Evolutionary conservation across 1,284 basidiomycete species (phyloP).

Genomic region (Earliella scabrosa): DNA sequence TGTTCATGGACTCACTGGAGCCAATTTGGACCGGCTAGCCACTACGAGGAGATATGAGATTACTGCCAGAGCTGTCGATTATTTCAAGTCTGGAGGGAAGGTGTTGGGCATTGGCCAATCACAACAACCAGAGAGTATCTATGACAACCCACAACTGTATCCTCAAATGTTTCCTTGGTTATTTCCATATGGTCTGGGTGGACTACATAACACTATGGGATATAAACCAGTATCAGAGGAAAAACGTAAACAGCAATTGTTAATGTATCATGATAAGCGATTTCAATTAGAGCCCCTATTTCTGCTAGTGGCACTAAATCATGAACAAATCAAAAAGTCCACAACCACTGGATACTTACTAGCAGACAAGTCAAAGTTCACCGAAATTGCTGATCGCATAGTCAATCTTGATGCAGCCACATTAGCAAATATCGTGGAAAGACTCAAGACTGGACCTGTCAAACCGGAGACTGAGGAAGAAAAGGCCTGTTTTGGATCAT

Average conservation of each 20-base stretch:
- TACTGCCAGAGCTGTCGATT: conserved; percentile 18
- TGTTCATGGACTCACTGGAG: conserved; percentile 39
- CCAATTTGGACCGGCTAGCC: too few relatives aligned
- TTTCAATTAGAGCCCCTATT: conserved; percentile 43
- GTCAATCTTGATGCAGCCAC: conserved; percentile 29
- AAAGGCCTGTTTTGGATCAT: conserved; percentile 41
- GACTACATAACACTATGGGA: background rate
- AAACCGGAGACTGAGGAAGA: conserved; percentile 35
- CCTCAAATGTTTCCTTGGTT: too few relatives aligned
- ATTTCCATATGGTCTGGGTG: conserved; percentile 30
- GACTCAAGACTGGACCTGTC: conserved; percentile 28
- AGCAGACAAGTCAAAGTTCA: conserved; percentile 15
- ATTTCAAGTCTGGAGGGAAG: too few relatives aligned
- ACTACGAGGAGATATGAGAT: background rate
- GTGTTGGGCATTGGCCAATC: too few relatives aligned
- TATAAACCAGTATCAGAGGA: conserved; percentile 11
- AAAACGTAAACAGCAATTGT: conserved; percentile 29
- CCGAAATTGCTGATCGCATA: conserved; percentile 32
- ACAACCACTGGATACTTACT: conserved; percentile 35
- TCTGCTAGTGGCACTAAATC: conserved; percentile 42
- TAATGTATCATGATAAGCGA: conserved; percentile 43
- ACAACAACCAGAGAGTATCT: too few relatives aligned
- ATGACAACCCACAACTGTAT: too few relatives aligned
- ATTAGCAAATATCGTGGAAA: conserved; percentile 27
- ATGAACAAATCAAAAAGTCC: conserved; percentile 39